Conservation (phyloP, 257 asterid genomes). For the Scutellaria minor region DNA sequence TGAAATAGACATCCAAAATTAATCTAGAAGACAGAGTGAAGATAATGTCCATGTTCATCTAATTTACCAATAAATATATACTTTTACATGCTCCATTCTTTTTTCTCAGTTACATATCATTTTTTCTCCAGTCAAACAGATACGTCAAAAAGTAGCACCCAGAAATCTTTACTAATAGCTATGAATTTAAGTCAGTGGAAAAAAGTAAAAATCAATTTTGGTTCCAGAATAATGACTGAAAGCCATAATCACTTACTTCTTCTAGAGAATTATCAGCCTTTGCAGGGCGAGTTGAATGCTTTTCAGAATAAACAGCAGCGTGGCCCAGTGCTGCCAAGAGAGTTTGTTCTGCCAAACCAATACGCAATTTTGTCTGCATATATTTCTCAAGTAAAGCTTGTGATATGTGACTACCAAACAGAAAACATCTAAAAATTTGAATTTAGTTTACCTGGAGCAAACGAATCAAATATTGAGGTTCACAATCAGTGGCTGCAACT, state of each 20-base stretch:
- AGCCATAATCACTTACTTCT: slow-evolving; percentile 51
- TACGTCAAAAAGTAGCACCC: slow-evolving; percentile 7
- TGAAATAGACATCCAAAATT: neutral
- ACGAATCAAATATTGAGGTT: slow-evolving; percentile 94
- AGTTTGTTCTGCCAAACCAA: slow-evolving; percentile 93
- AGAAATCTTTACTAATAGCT: neutral
- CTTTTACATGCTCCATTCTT: neutral
- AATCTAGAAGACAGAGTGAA: slow-evolving; percentile 13
- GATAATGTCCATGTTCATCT: neutral
- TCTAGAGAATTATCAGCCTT: slow-evolving; percentile 71
- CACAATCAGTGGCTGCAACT: slow-evolving; percentile 97
- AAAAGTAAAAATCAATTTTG: neutral
- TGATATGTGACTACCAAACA: slow-evolving; percentile 29
- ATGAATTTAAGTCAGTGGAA: neutral
- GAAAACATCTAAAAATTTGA: slow-evolving; percentile 21
- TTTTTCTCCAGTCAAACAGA: neutral
- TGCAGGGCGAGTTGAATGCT: slow-evolving; percentile 62
- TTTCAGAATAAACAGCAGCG: slow-evolving; percentile 75
- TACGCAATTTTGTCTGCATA: slow-evolving; percentile 85
- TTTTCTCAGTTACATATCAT: slow-evolving; percentile 13
- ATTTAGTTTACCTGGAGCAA: slow-evolving; percentile 75
- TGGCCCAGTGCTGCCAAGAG: slow-evolving; percentile 87
- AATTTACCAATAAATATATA: neutral
- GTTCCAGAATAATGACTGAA: slow-evolving; percentile 5
- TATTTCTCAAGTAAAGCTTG: slow-evolving; percentile 45